Base-by-base conservation (phyloP, 169 alveolate genomes). In the Ichthyophthirius multifiliis region DNA sequence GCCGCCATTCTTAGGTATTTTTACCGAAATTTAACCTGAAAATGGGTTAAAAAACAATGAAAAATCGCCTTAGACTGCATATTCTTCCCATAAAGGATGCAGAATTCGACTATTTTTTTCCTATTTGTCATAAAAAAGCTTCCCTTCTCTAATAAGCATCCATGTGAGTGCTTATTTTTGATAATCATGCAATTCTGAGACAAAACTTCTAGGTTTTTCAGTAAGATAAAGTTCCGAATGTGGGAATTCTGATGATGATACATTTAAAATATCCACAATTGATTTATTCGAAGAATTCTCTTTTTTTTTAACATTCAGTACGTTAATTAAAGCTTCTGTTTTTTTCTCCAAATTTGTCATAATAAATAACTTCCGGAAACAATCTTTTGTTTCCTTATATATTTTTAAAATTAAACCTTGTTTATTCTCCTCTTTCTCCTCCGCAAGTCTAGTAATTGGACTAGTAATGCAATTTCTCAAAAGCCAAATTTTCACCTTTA, bases 31-130 rank as follows among this genome's bases (percentile, higher is more conserved):
- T 37, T 73, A 74, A 3, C 92, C 92, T 18, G 92, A 74, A 64
- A 37, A 81, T 0, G 88, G 78, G 46, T 82, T 81, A 46, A 86
- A 71, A 74, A 76, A 83, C 20, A 83, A 30, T 16, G 5, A 62
- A 15, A 48, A 16, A 37, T 46, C 41, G 41, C 71, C 45, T 27
- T 31, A 30, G 2, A 44, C 18, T 71, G 46, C 39, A 34, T 55
- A 82, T 45, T 82, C 83, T 75, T 82, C 75, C 89, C 92, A 86
- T 30, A 76, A 73, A 35, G 86, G 86, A 47, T 86, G 89, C 12
- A 86, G 18, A n/a, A 39, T 43, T 71, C 73, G 47, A 12, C 31
- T 46, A 39, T 74, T 47, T 46, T 67, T 74, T 34, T 48, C 64
- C 2, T 32, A 31, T 0, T 32, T 64, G 12, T 18, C 23, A 23